Conservation (phyloP, 495 filamentous ascomycete species). For the Penicillium odoratum region DNA sequence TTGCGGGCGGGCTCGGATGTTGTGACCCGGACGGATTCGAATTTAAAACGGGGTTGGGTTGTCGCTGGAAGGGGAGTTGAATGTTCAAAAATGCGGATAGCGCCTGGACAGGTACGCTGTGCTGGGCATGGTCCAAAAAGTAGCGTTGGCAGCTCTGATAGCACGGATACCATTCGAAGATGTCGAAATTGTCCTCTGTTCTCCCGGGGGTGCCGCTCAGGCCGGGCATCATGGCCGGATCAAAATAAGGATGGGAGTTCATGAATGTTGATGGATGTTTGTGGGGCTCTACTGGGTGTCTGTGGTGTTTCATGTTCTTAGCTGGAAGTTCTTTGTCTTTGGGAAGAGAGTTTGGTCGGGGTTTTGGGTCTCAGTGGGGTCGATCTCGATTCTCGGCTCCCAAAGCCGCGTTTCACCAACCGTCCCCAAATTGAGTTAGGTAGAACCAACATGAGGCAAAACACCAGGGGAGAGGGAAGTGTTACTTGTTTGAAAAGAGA, state of each 20-base stretch:
- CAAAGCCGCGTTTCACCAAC: constrained; percentile 1
- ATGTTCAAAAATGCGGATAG: constrained; percentile 93
- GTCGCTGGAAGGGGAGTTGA: constrained; percentile 50
- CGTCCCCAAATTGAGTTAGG: not conserved
- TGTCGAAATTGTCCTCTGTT: constrained; percentile 59
- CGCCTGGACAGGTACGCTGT: constrained; percentile 78
- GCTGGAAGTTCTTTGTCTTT: constrained; percentile 1
- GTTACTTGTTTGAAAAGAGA: constrained; percentile 44
- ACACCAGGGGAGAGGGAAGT: constrained; percentile 5
- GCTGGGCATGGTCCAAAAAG: constrained; percentile 91
- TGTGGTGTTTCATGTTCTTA: constrained; percentile 8
- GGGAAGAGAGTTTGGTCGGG: constrained; percentile 7
- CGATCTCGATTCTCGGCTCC: constrained; percentile 17
- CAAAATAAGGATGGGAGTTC: constrained; percentile 38
- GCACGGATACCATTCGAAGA: constrained; percentile 90
- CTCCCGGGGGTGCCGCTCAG: constrained; percentile 36
- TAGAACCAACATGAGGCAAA: not conserved
- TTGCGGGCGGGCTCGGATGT: constrained; percentile 39
- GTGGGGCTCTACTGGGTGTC: constrained; percentile 18
- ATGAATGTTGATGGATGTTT: constrained; percentile 27
- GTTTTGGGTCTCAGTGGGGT: constrained; percentile 16
- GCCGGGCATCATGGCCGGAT: constrained; percentile 43
- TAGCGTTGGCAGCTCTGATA: constrained; percentile 91
- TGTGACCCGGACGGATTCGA: constrained; percentile 33
- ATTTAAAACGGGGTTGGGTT: constrained; percentile 38